Percentiles rank a stretch among this genome's conserved stretches.
Conservation (phyloP, 176 grass and related monocot genomes). For the Juncus effusus region DNA sequence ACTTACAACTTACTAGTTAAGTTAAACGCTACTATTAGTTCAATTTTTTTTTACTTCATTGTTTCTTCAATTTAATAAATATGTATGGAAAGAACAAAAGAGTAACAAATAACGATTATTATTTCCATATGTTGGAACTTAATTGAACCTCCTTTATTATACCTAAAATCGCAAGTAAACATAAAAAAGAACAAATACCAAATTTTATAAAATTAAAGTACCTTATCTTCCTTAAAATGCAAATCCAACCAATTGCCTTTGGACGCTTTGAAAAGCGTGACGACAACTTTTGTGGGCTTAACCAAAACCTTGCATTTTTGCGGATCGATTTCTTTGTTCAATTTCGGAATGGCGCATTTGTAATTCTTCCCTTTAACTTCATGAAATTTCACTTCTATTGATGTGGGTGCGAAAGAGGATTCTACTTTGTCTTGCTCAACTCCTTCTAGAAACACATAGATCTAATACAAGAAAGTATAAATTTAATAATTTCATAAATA, state of each 20-base stretch:
- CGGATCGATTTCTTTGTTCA: constrained; percentile 84
- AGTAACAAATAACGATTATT: background rate
- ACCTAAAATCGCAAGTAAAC: background rate
- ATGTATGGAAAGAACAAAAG: background rate
- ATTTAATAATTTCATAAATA: constrained; percentile 7
- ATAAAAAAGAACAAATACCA: constrained; percentile 2
- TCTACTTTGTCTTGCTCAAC: constrained; percentile 64
- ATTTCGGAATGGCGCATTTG: constrained; percentile 62
- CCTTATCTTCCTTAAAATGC: constrained; percentile 84
- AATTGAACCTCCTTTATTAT: background rate
- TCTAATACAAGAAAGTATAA: constrained; percentile 29
- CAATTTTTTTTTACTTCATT: too few species aligned
- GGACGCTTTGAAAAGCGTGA: constrained; percentile 69
- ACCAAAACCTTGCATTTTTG: constrained; percentile 78
- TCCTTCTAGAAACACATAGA: constrained; percentile 65
- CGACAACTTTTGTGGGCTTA: constrained; percentile 63
- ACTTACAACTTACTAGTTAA: too few species aligned
- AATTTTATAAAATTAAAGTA: constrained; percentile 2
- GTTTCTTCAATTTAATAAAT: too few species aligned
- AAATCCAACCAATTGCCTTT: constrained; percentile 83
- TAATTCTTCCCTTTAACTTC: constrained; percentile 89
- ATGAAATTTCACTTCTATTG: constrained; percentile 74
- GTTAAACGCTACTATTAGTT: too few species aligned
- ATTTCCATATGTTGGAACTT: background rate
- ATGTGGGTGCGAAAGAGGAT: constrained; percentile 50